phyloP scores from a whole-genome alignment of 2,329 filamentous ascomycete genomes.

The Emericellopsis atlantica region DNA sequence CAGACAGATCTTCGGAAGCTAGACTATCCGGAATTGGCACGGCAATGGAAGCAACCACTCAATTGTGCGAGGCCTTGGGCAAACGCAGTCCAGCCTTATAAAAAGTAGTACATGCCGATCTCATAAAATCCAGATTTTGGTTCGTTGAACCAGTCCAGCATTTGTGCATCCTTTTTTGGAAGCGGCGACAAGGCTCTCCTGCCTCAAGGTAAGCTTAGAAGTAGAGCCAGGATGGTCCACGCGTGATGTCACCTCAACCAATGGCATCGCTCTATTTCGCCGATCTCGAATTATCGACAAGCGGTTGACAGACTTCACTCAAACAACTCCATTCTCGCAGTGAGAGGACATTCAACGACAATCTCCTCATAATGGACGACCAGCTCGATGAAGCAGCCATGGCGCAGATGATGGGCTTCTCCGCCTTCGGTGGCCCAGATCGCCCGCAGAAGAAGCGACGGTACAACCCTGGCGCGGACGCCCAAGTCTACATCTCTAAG shows the following conservation, averaged over 20 bases:
- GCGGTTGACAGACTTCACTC: too few species aligned
- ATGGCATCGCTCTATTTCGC: not conserved
- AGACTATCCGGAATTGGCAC: not conserved
- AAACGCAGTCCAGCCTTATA: too few species aligned
- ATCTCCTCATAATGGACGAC: slow-evolving; percentile 5
- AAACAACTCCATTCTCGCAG: too few species aligned
- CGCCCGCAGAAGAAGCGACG: slow-evolving; percentile 52
- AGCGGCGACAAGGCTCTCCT: too few species aligned
- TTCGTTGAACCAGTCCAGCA: too few species aligned
- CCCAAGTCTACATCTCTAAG: slow-evolving; percentile 14
- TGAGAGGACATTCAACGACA: too few species aligned
- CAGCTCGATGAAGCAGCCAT: slow-evolving; percentile 36
- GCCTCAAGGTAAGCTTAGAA: not conserved
- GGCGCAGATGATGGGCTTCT: slow-evolving; percentile 61
- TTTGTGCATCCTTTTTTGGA: too few species aligned
- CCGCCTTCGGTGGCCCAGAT: slow-evolving; percentile 49
- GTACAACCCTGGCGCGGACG: slow-evolving; percentile 44
- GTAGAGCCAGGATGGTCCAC: not conserved
- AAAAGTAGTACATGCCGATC: too few species aligned
- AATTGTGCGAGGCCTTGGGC: not conserved
- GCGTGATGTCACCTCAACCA: not conserved
- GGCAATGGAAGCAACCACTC: not conserved
- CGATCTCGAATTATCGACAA: too few species aligned
- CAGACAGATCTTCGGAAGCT: slow-evolving; percentile 6
- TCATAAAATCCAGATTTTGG: too few species aligned